Percentiles rank a stretch among this genome's conserved stretches.
phyloP scores from a whole-genome alignment of 164 flowering plant species.

The Vitis vinifera region DNA sequence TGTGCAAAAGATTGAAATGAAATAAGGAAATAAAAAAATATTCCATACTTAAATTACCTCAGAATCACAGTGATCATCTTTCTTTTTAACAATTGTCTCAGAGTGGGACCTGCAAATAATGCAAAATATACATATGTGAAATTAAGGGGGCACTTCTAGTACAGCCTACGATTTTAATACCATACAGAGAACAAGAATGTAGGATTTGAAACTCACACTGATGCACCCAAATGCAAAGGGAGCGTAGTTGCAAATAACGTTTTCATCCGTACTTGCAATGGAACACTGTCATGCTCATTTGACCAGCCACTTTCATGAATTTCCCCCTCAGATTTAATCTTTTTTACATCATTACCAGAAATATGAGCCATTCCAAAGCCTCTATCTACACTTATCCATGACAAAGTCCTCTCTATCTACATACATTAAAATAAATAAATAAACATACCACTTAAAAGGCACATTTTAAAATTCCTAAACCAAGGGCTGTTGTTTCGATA shows the following conservation, averaged over 20 bases:
- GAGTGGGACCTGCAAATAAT: conserved; percentile 10
- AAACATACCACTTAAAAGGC: no score
- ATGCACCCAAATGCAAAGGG: background rate
- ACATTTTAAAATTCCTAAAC: background rate
- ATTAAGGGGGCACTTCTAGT: no score
- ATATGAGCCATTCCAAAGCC: conserved; percentile 9
- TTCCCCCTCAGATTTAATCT: conserved; percentile 2
- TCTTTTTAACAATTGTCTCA: conserved; percentile 13
- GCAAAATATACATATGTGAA: background rate
- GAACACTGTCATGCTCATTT: conserved; percentile 21
- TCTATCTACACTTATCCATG: background rate
- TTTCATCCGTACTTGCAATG: conserved; percentile 14
- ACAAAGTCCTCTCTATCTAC: background rate
- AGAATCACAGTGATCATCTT: conserved; percentile 8
- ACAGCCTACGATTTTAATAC: background rate
- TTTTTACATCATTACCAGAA: background rate
- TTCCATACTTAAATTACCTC: conserved; percentile 6
- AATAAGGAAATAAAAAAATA: background rate
- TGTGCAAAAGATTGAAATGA: background rate
- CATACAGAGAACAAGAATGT: background rate
- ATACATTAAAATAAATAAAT: background rate
- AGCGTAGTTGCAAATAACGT: background rate
- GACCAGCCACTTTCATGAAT: background rate
- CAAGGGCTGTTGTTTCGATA: background rate
- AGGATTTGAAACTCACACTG: background rate